Percentiles rank a stretch among this genome's conserved stretches.
Conservation (phyloP, 1,139 yeast genomes). For the Arxiozyma heterogenica region DNA sequence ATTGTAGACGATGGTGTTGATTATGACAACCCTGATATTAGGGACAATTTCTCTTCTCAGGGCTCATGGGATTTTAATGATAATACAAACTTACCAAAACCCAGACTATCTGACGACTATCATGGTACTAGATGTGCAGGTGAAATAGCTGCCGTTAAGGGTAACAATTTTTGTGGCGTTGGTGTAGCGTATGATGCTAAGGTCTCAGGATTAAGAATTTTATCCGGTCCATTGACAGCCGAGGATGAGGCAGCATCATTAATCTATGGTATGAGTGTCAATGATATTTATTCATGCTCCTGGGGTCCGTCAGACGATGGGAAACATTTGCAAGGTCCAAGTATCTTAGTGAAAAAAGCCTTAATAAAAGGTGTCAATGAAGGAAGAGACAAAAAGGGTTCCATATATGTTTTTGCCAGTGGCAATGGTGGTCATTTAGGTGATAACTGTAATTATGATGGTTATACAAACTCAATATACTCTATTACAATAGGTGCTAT, state of each 20-base stretch:
- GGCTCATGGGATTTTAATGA: conserved; percentile 93
- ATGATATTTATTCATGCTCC: conserved; percentile 91
- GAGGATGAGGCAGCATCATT: conserved; percentile 90
- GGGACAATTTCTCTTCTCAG: conserved; percentile 56
- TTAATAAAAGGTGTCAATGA: conserved; percentile 74
- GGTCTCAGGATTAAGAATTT: conserved; percentile 83
- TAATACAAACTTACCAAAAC: conserved; percentile 66
- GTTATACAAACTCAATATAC: conserved; percentile 91
- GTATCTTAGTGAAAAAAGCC: conserved; percentile 67
- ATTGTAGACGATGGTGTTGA: conserved; percentile 94
- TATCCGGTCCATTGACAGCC: conserved; percentile 68
- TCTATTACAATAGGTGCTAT: conserved; percentile 94
- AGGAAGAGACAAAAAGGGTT: conserved; percentile 77
- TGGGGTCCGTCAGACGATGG: conserved; percentile 99
- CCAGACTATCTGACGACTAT: conserved; percentile 70
- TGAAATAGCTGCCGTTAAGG: conserved; percentile 82
- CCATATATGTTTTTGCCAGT: conserved; percentile 88
- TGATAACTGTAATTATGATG: conserved; percentile 95
- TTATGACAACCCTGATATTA: conserved; percentile 62
- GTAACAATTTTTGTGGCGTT: conserved; percentile 79
- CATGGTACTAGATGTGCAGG: conserved; percentile 99
- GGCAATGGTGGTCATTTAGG: conserved; percentile 84
- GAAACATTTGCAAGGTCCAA: conserved; percentile 75
- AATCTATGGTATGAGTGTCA: conserved; percentile 66
- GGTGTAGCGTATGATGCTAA: conserved; percentile 87